These are phyloP conservation scores for Fusarium keratoplasticum DNA, from an alignment of 2,329 filamentous ascomycete genomes.

Conservation along the genomic window DNA sequence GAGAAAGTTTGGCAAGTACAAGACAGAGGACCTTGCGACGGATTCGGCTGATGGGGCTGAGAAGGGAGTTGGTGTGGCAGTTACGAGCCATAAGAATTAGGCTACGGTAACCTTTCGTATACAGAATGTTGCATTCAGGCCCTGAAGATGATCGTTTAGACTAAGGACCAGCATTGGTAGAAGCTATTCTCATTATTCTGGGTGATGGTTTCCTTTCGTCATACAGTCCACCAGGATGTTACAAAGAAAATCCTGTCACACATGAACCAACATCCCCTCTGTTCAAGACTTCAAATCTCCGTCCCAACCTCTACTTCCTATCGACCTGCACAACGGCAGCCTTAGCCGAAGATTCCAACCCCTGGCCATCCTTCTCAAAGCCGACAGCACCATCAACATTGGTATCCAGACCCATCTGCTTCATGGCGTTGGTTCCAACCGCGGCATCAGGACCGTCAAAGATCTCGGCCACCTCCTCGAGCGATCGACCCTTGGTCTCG, in stretches of 20 bases:
- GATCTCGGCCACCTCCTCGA: constrained; percentile 41
- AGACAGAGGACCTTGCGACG: neutral
- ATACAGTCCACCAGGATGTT: neutral
- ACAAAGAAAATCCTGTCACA: neutral
- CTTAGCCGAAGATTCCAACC: neutral
- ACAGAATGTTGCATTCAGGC: neutral
- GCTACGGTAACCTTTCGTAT: too few species aligned
- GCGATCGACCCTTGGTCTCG: constrained; percentile 37
- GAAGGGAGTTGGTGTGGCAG: neutral
- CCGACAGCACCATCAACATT: constrained; percentile 8
- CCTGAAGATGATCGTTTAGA: neutral
- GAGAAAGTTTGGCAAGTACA: neutral
- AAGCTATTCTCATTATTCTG: neutral
- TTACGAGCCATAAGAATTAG: neutral
- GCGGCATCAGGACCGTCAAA: constrained; percentile 39
- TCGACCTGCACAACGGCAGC: neutral
- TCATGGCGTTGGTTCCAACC: constrained; percentile 33
- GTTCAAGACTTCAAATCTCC: neutral
- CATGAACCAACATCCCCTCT: neutral
- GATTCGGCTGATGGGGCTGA: neutral
- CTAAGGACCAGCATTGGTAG: neutral
- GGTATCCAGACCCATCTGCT: constrained; percentile 25
- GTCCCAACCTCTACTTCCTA: neutral
- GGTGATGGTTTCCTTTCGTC: neutral
- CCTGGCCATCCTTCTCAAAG: neutral